Evolutionary conservation across 2,329 filamentous ascomycete genomes (phyloP).

Genomic region (Paracamarosporium sp.): DNA sequence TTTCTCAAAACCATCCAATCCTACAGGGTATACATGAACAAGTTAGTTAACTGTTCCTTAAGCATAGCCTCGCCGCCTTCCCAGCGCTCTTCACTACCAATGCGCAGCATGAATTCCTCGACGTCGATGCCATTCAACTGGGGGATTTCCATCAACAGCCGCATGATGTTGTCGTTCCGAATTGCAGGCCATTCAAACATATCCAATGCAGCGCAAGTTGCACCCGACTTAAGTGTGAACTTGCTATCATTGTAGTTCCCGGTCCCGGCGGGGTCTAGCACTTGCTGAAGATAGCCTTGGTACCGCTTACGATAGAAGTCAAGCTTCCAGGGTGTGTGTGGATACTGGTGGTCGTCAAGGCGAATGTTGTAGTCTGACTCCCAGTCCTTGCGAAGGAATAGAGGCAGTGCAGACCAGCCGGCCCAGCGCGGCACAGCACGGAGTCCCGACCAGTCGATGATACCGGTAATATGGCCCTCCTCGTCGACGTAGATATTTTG

Average conservation of each 20-base stretch:
- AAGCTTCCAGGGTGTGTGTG: not conserved
- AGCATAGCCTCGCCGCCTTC: not conserved
- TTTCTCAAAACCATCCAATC: not conserved
- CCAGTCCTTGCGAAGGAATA: not conserved
- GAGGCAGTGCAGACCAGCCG: not conserved
- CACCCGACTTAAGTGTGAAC: not conserved
- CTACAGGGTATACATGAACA: not conserved
- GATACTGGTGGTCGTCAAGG: not conserved
- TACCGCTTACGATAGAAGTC: not conserved
- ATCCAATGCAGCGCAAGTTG: not conserved
- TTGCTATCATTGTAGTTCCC: not conserved
- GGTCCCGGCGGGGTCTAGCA: not conserved
- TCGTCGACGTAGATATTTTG: not conserved
- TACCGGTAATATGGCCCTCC: not conserved
- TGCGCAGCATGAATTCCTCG: not conserved
- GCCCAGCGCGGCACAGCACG: not conserved
- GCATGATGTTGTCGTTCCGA: not conserved
- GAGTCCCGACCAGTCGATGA: not conserved
- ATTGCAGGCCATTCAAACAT: not conserved
- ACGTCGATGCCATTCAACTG: not conserved
- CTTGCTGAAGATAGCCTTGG: not conserved
- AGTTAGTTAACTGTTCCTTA: not conserved
- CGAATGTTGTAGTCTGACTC: not conserved
- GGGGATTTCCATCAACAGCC: not conserved
- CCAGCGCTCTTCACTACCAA: not conserved